Percentiles rank a stretch among this genome's conserved stretches.
These are phyloP conservation scores for Chlamydomonas reinhardtii DNA, from an alignment of 163 green algal genomes.

Conservation along the genomic window DNA sequence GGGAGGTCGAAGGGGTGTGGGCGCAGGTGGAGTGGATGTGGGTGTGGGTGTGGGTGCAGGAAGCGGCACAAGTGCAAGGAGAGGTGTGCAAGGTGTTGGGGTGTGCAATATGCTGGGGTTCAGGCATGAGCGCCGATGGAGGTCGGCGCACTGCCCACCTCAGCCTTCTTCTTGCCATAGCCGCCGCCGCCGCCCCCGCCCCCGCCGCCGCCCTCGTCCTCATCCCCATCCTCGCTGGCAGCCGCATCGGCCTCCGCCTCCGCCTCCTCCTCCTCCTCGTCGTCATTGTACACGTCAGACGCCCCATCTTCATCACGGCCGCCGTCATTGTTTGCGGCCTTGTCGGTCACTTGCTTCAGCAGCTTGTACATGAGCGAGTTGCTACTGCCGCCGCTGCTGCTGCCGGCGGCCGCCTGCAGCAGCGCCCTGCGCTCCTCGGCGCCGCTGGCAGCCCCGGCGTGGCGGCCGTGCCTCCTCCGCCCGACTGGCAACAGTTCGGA, in stretches of 20 bases:
- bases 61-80: too few relatives aligned
- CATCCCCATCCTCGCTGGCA: background rate
- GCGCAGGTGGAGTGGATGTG: too few relatives aligned
- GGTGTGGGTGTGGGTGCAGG: background rate
- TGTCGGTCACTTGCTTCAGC: constrained; percentile 13
- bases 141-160: background rate
- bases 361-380: constrained; percentile 39
- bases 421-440: background rate
- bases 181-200: background rate
- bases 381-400: constrained; percentile 3
- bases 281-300: constrained; percentile 12
- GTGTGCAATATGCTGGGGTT: too few relatives aligned
- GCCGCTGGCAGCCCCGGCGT: too few relatives aligned
- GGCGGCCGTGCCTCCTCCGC: background rate
- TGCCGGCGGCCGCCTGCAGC: too few relatives aligned
- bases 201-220: background rate
- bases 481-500: background rate
- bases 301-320: background rate
- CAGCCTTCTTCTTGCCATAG: constrained; percentile 1
- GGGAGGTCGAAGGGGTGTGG: too few relatives aligned
- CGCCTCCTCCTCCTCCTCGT: background rate
- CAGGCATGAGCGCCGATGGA: too few relatives aligned
- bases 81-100: too few relatives aligned
- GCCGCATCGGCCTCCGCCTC: background rate
- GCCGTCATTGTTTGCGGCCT: background rate